Conservation (phyloP, 495 filamentous ascomycete genomes). For the Thermothielavioides terrestris region DNA sequence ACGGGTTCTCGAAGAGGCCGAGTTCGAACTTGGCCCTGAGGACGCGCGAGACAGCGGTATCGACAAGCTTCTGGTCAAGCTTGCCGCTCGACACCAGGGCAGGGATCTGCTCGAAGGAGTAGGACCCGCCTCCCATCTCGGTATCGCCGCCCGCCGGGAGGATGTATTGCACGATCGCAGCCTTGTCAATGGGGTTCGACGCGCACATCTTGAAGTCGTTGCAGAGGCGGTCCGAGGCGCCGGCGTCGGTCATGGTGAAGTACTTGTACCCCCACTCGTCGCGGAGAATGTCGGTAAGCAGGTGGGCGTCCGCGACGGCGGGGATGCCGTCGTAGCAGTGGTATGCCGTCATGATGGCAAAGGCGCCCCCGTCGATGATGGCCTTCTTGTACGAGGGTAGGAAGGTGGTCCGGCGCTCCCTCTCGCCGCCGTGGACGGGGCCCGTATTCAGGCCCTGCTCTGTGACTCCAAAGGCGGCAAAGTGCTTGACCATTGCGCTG, state of each 20-base stretch:
- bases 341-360: slow-evolving; percentile 60
- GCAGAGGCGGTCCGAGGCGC: slow-evolving; percentile 58
- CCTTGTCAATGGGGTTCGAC: slow-evolving; percentile 49
- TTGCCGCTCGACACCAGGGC: slow-evolving; percentile 51
- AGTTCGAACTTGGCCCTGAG: slow-evolving; percentile 56
- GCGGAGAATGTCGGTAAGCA: slow-evolving; percentile 57
- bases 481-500: slow-evolving; percentile 63
- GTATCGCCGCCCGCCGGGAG: slow-evolving; percentile 61
- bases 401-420: slow-evolving; percentile 60
- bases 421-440: slow-evolving; percentile 58
- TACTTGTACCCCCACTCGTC: slow-evolving; percentile 64
- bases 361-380: slow-evolving; percentile 60
- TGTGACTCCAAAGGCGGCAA: slow-evolving; percentile 52
- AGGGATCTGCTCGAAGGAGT: slow-evolving; percentile 58
- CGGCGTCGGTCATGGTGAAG: slow-evolving; percentile 49
- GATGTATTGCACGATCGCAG: slow-evolving; percentile 40
- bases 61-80: slow-evolving; percentile 45
- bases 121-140: slow-evolving; percentile 70
- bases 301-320: slow-evolving; percentile 49
- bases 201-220: slow-evolving; percentile 53
- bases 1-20: slow-evolving; percentile 62
- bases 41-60: slow-evolving; percentile 55
- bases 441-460: slow-evolving; percentile 63
- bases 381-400: slow-evolving; percentile 56
- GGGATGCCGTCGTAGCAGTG: slow-evolving; percentile 62